A percentile compares a stretch with the other conserved stretches of the same genome.
phyloP scores from a whole-genome alignment of 1,284 basidiomycete genomes.

The Rhizoctonia solani region DNA sequence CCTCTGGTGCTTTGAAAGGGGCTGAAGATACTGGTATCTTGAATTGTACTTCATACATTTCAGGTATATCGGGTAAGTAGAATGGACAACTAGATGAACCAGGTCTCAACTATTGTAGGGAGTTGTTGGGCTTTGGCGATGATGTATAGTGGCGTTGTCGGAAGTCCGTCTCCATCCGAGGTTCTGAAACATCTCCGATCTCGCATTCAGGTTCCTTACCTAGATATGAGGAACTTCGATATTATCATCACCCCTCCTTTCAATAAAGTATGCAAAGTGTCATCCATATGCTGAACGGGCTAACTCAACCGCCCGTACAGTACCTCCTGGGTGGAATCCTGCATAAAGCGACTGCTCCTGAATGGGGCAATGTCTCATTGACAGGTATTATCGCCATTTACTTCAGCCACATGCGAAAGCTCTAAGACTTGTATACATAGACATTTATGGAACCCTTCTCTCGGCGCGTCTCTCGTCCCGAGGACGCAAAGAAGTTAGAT shows the following conservation, averaged over 20 bases:
- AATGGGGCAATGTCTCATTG: constrained; percentile 45
- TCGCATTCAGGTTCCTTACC: constrained; percentile 48
- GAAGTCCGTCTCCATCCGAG: constrained; percentile 41
- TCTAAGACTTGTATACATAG: constrained; percentile 39
- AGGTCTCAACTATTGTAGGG: too few relatives aligned
- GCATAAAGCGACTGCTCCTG: constrained; percentile 47
- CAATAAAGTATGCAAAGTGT: constrained; percentile 44
- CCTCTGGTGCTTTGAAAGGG: constrained; percentile 47
- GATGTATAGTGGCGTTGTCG: constrained; percentile 50
- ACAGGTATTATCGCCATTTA: constrained; percentile 21
- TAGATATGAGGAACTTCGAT: constrained; percentile 48
- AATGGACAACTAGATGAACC: neutral
- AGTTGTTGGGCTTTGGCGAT: constrained; percentile 50
- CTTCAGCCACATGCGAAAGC: neutral
- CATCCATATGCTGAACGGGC: neutral
- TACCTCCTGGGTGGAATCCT: constrained; percentile 47
- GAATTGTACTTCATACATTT: constrained; percentile 48
- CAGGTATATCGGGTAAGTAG: constrained; percentile 47
- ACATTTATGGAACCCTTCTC: constrained; percentile 51
- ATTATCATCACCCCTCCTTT: constrained; percentile 47
- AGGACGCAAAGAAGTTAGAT: constrained; percentile 43
- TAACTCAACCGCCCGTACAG: constrained; percentile 31
- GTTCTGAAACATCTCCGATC: constrained; percentile 46
- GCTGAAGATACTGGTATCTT: constrained; percentile 47
- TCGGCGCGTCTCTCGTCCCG: constrained; percentile 49